A percentile compares a stretch with the other conserved stretches of the same genome.
Conservation (phyloP, 2,329 filamentous ascomycete genomes). For the Pleurostoma richardsiae region DNA sequence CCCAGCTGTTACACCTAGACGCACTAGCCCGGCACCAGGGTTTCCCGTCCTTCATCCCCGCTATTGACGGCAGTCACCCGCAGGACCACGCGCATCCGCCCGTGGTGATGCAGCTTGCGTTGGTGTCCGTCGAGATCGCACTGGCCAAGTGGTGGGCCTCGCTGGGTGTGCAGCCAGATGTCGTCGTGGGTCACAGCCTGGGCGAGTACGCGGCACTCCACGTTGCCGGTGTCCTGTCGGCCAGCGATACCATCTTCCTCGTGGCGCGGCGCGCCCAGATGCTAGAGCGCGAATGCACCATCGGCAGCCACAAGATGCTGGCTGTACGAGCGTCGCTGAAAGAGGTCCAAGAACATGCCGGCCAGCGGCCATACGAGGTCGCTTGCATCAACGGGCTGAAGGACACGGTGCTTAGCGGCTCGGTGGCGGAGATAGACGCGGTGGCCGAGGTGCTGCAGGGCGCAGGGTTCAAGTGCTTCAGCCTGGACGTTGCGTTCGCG, state of each 20-base stretch:
- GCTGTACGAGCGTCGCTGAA: constrained; percentile 18
- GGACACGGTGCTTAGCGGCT: constrained; percentile 56
- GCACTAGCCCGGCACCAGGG: constrained; percentile 19
- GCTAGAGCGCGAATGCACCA: constrained; percentile 47
- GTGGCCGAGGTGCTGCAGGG: constrained; percentile 1
- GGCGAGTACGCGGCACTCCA: constrained; percentile 67
- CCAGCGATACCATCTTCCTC: constrained; percentile 55
- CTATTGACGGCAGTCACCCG: constrained; percentile 33
- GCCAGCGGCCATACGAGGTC: constrained; percentile 21
- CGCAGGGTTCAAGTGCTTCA: constrained; percentile 20
- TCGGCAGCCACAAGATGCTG: constrained; percentile 26
- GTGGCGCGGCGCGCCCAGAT: constrained; percentile 55
- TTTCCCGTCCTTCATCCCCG: constrained; percentile 29
- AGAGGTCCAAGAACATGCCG: constrained; percentile 16
- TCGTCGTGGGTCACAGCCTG: constrained; percentile 51
- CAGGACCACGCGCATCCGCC: constrained; percentile 11
- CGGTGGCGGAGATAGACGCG: constrained; percentile 38
- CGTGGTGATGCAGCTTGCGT: constrained; percentile 27
- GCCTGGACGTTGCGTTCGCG: constrained; percentile 27
- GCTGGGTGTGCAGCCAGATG: constrained; percentile 39
- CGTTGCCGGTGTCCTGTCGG: constrained; percentile 59
- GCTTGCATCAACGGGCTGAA: constrained; percentile 62
- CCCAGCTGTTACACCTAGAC: constrained; percentile 25
- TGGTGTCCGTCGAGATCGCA: constrained; percentile 34
- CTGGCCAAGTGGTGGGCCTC: constrained; percentile 33